Base-by-base conservation (phyloP, 768 basidiomycete species). In the Boletellus ananas region DNA sequence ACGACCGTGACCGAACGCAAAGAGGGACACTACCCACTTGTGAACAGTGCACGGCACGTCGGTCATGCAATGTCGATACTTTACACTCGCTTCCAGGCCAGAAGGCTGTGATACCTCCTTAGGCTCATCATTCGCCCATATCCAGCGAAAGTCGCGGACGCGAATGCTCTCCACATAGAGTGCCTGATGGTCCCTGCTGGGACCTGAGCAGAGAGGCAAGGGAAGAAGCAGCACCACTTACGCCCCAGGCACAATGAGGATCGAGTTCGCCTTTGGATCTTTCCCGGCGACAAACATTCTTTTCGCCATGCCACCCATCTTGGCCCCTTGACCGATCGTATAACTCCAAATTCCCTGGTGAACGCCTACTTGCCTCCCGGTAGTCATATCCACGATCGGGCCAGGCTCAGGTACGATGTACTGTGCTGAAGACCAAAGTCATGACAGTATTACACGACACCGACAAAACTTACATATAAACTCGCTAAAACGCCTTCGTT, bases 341-440 rank as follows among this genome's bases (percentile, higher is more conserved):
- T 81, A 93, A 18, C 75, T 77, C 89, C 90, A 94, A 0, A 94
- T 67, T 0, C 94, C 94, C 1, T 73, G 51, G 60, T 97, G 94
- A 36, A 67, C 45, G 1, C 79, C 86, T 1, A 89, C 42, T 4
- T 69, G 64, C 34, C 76, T 70, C 6, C 85, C 85, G 1, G 78
- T 78, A 0, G 69, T 67, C 27, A 79, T 61, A 47, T 84, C 74
- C 38, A 89, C 65, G 11, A 96, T 83, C 3, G 77, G 75, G 0
- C 94, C 94, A 3, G 81, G 84, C 0, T 78, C 78, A 0, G 84
- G 77, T 0, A 74, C 67, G 18, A 94, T 75, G 58, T 97, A 98
- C 34, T 87, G 78, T 1, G 84, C 94, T 96, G 50, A 18, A 50
- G 17, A 6, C 34, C 48, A 8, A 43, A 35, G 8, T 21, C 16